Conservation (phyloP, 2,329 filamentous ascomycete genomes). For the Trichophyton mentagrophytes region DNA sequence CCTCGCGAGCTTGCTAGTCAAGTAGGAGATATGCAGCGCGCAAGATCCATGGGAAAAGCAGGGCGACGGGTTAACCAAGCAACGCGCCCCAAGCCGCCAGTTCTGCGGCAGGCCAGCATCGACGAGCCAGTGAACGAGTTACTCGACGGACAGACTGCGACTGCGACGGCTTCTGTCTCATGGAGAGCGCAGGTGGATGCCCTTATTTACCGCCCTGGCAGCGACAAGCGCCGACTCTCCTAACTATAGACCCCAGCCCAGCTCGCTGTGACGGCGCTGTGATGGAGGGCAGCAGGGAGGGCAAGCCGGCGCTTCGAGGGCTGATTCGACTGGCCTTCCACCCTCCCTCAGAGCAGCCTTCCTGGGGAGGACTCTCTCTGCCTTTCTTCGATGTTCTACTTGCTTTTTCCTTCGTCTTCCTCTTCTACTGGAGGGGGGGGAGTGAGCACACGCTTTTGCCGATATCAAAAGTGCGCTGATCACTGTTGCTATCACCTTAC, state of each 20-base stretch:
- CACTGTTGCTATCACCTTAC: too few species aligned
- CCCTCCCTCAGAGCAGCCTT: too few species aligned
- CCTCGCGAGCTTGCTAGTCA: background rate
- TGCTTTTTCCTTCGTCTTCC: background rate
- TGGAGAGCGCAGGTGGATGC: background rate
- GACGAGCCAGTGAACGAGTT: rapidly evolving
- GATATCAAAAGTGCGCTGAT: too few species aligned
- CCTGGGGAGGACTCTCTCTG: too few species aligned
- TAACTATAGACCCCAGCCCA: too few species aligned
- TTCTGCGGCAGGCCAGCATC: background rate
- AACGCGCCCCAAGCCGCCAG: background rate
- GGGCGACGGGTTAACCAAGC: constrained; percentile 1
- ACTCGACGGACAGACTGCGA: background rate
- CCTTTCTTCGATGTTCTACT: background rate
- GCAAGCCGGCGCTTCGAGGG: background rate
- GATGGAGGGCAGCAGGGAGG: background rate
- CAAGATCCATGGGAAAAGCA: background rate
- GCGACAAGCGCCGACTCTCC: background rate
- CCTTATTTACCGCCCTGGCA: background rate
- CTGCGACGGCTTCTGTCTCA: background rate
- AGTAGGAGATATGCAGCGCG: too few species aligned
- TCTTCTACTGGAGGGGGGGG: background rate
- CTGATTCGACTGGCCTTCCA: background rate
- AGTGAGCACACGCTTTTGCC: too few species aligned
- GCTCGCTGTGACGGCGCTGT: background rate